Base-by-base conservation (phyloP, 768 basidiomycete species). In the Lyophyllum decastes region DNA sequence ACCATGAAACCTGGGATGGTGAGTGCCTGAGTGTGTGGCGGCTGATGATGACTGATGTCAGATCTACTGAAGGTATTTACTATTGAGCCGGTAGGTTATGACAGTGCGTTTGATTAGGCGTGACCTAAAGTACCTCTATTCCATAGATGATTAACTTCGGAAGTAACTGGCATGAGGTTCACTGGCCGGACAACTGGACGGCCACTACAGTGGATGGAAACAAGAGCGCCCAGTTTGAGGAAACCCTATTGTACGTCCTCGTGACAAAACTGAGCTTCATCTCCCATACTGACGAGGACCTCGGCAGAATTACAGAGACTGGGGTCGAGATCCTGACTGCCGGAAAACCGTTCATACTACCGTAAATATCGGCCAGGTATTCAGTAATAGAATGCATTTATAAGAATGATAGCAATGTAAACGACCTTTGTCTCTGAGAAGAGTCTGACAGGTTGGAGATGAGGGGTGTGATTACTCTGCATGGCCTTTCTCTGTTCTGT, bases 181-280 rank as follows among this genome's bases (percentile, higher is more conserved):
- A 94, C 69, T 94, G 95, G 95, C 89, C 89, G 30, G 94, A 96
- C 71, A 88, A 94, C 68, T 98, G 96, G 96, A 98, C 96, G 2
- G 94, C 95, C 1, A 93, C 90, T 21, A 99, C 97, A 4, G 73
- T 82, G 12, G 96, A 98, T 72, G 96, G 95, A 22, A 90, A 90
- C 70, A 79, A 83, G 55, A 95, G 92, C 59, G 97, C 97, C 1
- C 97, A 99, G 68, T 99, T 98, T 68, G 97, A 99, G 71, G 97
- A 99, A 67, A 98, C 96, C 0, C 76, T 99, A 34, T 72, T 99
- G 95, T 95, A 67, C 65, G 94, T 83, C 38, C 49, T n/a, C 26
- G 12, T 24, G 24, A 43, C 48, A 19, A 41, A 34, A 21, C 16
- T 49, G 16, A 54, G 19, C 40, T 25, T 48, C 16, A 45, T 24